These are phyloP conservation scores for Stephanodiscus minutulus DNA, from an alignment of 108 stramenopile genomes.

Conservation along the genomic window DNA sequence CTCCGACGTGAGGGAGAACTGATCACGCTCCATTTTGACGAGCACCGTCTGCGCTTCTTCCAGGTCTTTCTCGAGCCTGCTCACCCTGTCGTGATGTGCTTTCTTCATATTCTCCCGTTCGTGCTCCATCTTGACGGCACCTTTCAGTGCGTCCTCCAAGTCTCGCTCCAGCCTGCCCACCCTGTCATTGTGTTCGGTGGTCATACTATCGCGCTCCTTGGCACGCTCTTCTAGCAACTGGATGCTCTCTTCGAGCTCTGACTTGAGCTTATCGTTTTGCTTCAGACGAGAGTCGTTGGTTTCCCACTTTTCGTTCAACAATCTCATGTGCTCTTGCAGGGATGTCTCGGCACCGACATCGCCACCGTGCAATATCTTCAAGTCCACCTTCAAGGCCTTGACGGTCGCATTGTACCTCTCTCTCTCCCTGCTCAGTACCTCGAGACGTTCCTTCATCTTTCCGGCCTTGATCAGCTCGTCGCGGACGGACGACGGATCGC, in stretches of 20 bases:
- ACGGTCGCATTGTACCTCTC: slow-evolving; percentile 52
- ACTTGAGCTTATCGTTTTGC: slow-evolving; percentile 22
- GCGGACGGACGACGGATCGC: slow-evolving; percentile 3
- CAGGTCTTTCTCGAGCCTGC: slow-evolving; percentile 24
- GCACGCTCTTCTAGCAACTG: slow-evolving; percentile 16
- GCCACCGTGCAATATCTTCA: slow-evolving; percentile 27
- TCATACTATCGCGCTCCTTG: slow-evolving; percentile 31
- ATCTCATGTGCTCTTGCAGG: slow-evolving; percentile 48
- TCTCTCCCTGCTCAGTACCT: slow-evolving; percentile 26
- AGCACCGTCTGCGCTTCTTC: slow-evolving; percentile 9
- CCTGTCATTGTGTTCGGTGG: slow-evolving; percentile 10
- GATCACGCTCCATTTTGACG: slow-evolving; percentile 13
- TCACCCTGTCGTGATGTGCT: slow-evolving; percentile 13
- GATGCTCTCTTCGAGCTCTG: slow-evolving; percentile 26
- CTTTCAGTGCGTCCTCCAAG: slow-evolving; percentile 14
- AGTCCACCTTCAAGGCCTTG: slow-evolving; percentile 47
- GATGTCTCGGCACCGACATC: slow-evolving; percentile 40
- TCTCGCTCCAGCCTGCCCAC: slow-evolving; percentile 23
- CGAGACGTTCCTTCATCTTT: slow-evolving; percentile 24
- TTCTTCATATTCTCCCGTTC: slow-evolving; percentile 16
- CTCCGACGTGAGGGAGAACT: background rate
- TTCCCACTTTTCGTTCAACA: slow-evolving; percentile 42
- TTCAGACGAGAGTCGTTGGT: slow-evolving; percentile 9
- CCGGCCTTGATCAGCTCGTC: slow-evolving; percentile 19
- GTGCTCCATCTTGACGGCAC: slow-evolving; percentile 19